A percentile compares a stretch with the other conserved stretches of the same genome.
Evolutionary conservation across 768 basidiomycete genomes (phyloP).

Genomic region (Pleurotus eryngii): DNA sequence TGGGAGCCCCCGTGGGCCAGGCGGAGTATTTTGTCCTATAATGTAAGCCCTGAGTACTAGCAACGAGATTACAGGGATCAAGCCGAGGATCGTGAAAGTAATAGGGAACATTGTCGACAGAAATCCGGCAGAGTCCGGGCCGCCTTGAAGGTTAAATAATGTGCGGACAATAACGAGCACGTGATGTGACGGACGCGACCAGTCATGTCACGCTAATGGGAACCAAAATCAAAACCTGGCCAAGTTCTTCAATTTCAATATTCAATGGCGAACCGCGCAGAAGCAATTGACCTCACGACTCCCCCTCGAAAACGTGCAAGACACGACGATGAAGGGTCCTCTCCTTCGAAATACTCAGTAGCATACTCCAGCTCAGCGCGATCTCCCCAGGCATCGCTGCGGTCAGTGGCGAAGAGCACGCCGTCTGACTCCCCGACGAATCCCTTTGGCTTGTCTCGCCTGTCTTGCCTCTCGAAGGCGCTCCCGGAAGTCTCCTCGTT

Average conservation of each 20-base stretch:
- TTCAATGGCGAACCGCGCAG: neutral
- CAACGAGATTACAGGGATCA: too few species aligned
- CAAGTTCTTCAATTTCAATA: neutral
- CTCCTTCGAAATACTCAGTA: neutral
- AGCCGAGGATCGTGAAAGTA: too few species aligned
- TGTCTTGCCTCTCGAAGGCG: neutral
- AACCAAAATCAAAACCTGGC: neutral
- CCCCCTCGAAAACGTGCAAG: slow-evolving; percentile 3
- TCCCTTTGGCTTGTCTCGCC: slow-evolving; percentile 9
- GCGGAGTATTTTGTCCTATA: neutral
- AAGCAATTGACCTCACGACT: slow-evolving; percentile 2
- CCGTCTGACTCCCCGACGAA: slow-evolving; percentile 13
- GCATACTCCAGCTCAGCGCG: neutral
- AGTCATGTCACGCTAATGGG: neutral
- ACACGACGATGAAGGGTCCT: neutral
- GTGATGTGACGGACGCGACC: neutral
- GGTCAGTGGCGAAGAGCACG: slow-evolving; percentile 6
- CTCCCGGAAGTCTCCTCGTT: slow-evolving; percentile 10
- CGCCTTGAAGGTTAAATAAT: too few species aligned
- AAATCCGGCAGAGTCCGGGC: too few species aligned
- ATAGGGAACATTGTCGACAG: too few species aligned
- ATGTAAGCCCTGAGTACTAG: too few species aligned
- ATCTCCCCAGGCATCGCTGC: neutral
- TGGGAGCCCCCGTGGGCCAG: slow-evolving; percentile 14
- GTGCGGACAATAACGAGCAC: neutral